Evolutionary conservation across 768 basidiomycete genomes (phyloP), one percentile per base, ranked within the genome.

Genomic region (Rhodotorula toruloides): DNA sequence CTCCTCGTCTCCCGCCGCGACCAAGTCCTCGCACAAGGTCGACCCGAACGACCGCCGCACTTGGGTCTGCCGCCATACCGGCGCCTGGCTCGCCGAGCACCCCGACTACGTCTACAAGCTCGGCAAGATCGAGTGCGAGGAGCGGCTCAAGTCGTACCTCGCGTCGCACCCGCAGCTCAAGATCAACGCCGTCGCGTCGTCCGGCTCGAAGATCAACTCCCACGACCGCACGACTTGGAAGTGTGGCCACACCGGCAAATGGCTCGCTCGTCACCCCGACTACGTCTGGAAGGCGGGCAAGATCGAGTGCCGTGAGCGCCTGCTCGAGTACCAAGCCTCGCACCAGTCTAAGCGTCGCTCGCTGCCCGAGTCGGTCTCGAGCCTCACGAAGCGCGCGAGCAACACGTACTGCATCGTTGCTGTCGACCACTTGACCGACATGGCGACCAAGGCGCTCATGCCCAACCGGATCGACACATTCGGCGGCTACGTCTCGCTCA

Each of bases 401-500:
- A 8, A 4, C 22, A 44, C 50, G 22, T 34, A 34, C n/a, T 29
- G 17, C 58, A 67, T 60, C 50, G 21, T 63, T 46, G 66, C 66
- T 31, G 55, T 67, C 39, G 61, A 67, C 46, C 66, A 67, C 61
- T 39, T 61, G 14, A 57, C 57, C 46, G 66, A 67, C 39, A 67
- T 67, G 66, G 27, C 42, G 16, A 58, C 60, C 17, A 55, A 56
- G 21, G 66, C 66, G 1, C 40, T 67, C 39, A 67, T 56, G 8
- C 42, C 55, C 19, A 22, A 36, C 8, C 27, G 31, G 17, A 42
- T 67, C 44, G 25, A 29, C 19, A 67, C 60, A 4, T n/a, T 44
- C 46, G 66, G 55, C 29, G 63, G 57, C 13, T 67, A 67, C 66
- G n/a, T 37, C 25, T 58, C 55, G 36, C 55, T 67, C 44, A 46